Evolutionary conservation across 768 basidiomycete species (phyloP).

Genomic region (Hygrocybe punicea): DNA sequence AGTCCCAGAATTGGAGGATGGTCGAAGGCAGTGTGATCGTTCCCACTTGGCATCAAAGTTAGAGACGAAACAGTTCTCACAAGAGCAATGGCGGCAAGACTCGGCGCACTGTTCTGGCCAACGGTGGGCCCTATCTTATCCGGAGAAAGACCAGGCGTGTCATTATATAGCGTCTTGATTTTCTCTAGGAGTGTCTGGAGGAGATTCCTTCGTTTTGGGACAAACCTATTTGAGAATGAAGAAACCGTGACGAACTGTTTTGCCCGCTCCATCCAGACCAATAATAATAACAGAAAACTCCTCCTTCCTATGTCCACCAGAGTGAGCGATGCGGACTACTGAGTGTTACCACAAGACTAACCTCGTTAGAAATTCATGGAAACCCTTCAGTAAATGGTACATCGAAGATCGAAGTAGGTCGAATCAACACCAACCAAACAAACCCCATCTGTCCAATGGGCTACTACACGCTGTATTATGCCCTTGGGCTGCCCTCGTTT

Average conservation of each 20-base stretch:
- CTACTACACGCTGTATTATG: slow-evolving; percentile 53
- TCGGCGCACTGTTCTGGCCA: slow-evolving; percentile 94
- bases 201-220: slow-evolving; percentile 2
- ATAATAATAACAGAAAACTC: slow-evolving; percentile 95
- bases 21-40: slow-evolving; percentile 91
- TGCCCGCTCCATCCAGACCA: slow-evolving; percentile 89
- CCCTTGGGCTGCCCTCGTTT: slow-evolving; percentile 67
- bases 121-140: slow-evolving; percentile 96
- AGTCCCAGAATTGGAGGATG: slow-evolving; percentile 94
- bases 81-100: neutral
- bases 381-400: slow-evolving; percentile 92
- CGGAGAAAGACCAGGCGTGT: slow-evolving; percentile 79
- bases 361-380: slow-evolving; percentile 88
- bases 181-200: slow-evolving; percentile 83
- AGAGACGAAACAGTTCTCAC: neutral
- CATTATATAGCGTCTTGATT: slow-evolving; percentile 90
- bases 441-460: slow-evolving; percentile 35
- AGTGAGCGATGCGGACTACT: neutral
- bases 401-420: slow-evolving; percentile 50
- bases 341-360: slow-evolving; percentile 23
- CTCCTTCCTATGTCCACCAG: slow-evolving; percentile 56
- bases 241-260: slow-evolving; percentile 57
- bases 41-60: slow-evolving; percentile 56
- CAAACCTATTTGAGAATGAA: neutral
- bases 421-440: slow-evolving; percentile 3